Evolutionary conservation across 2,329 filamentous ascomycete genomes (phyloP).

Genomic region (Talaromyces albobiverticillius): DNA sequence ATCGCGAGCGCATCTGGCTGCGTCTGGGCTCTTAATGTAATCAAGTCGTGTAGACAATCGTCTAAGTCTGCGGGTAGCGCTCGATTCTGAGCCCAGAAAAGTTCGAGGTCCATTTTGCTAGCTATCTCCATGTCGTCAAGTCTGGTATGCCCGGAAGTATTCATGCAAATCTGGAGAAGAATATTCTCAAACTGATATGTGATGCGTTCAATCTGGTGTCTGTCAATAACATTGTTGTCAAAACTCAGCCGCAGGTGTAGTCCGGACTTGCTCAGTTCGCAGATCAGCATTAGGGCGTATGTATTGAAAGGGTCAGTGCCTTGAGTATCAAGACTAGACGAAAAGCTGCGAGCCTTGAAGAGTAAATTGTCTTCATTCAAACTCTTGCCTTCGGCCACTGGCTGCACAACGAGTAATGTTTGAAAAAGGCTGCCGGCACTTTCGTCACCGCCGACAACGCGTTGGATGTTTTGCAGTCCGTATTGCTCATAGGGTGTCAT

Average conservation of each 20-base stretch:
- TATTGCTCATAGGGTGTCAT: constrained; percentile 41
- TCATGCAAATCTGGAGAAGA: not conserved
- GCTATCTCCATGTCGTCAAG: not conserved
- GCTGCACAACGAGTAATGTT: constrained; percentile 35
- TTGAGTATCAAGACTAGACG: constrained; percentile 50
- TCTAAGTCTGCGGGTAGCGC: not conserved
- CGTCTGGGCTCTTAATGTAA: constrained; percentile 14
- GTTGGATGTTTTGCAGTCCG: constrained; percentile 8
- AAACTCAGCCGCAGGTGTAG: constrained; percentile 60
- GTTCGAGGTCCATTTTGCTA: not conserved
- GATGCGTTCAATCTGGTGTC: constrained; percentile 36
- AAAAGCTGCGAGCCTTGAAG: constrained; percentile 45
- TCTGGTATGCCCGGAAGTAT: not conserved
- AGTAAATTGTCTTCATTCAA: not conserved
- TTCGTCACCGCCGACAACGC: constrained; percentile 21
- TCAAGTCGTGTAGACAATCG: constrained; percentile 18
- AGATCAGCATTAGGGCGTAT: constrained; percentile 61
- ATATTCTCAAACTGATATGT: constrained; percentile 1
- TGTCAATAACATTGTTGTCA: constrained; percentile 52
- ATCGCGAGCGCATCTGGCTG: constrained; percentile 17
- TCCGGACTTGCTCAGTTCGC: constrained; percentile 50
- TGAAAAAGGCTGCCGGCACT: constrained; percentile 35
- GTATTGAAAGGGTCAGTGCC: constrained; percentile 32
- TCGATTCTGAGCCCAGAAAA: constrained; percentile 6
- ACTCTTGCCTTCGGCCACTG: not conserved